Percentiles rank a stretch among this genome's conserved stretches.
phyloP scores from a whole-genome alignment of 2,329 filamentous ascomycete genomes.

The Alternaria conjuncta region DNA sequence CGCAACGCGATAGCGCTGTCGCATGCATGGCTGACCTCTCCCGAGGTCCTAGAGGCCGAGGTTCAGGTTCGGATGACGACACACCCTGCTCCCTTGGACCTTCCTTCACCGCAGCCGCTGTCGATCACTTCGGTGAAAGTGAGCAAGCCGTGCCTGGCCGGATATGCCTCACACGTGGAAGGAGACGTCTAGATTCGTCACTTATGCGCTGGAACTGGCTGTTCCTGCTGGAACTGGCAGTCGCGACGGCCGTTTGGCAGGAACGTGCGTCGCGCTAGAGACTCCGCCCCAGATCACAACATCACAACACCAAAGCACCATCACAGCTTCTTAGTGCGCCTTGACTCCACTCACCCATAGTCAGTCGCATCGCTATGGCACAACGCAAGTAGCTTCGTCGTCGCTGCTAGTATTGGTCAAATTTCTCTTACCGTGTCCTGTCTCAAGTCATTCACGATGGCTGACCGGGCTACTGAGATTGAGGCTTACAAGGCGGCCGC shows the following conservation, averaged over 20 bases:
- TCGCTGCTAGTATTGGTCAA: neutral
- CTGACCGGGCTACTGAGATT: conserved; percentile 32
- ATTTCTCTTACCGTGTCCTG: neutral
- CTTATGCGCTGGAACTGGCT: neutral
- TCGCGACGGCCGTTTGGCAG: conserved; percentile 10
- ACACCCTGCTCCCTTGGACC: neutral
- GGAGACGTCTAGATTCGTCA: neutral
- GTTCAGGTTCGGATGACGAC: conserved; percentile 30
- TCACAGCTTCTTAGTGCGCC: neutral
- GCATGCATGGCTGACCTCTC: conserved; percentile 39
- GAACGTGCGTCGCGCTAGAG: conserved; percentile 29
- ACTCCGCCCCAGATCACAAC: conserved; percentile 20
- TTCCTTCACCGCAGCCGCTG: neutral
- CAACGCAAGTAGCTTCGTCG: conserved; percentile 3
- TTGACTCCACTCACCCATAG: neutral
- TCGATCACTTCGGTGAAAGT: neutral
- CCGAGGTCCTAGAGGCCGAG: conserved; percentile 45
- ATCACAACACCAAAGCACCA: conserved; percentile 18
- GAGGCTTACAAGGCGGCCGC: conserved; percentile 41
- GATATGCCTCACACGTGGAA: neutral
- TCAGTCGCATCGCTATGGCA: conserved; percentile 9
- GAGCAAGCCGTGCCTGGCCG: neutral
- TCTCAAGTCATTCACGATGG: conserved; percentile 27
- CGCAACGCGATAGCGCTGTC: conserved; percentile 31
- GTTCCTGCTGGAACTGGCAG: neutral